These are phyloP conservation scores for Leccinum subrobustum DNA, from an alignment of 1,284 basidiomycete species.

Conservation along the genomic window DNA sequence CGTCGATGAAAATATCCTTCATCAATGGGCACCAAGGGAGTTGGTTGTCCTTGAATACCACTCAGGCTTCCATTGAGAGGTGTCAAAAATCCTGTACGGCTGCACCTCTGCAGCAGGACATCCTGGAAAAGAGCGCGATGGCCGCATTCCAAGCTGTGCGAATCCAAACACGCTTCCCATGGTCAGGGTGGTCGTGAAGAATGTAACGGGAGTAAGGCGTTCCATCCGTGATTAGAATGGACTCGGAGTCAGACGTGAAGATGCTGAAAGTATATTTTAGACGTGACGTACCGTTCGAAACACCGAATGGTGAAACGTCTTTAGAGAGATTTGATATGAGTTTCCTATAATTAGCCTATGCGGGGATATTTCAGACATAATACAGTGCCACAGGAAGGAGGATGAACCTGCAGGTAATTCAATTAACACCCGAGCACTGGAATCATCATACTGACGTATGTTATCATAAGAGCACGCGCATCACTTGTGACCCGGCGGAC, in stretches of 20 bases:
- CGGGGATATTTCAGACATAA: constrained; percentile 8
- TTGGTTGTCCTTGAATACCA: neutral
- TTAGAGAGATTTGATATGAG: neutral
- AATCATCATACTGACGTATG: neutral
- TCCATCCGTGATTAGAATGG: constrained; percentile 8
- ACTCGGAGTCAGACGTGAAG: neutral
- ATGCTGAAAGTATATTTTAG: neutral
- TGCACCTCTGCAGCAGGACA: constrained; percentile 4
- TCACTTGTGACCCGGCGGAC: neutral
- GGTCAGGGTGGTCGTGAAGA: constrained; percentile 14
- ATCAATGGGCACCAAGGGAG: constrained; percentile 3
- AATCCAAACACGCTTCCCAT: constrained; percentile 11
- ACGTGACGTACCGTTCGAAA: neutral
- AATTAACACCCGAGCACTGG: constrained; percentile 1
- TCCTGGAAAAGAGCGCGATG: constrained; percentile 3
- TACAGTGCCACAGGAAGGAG: constrained; percentile 4
- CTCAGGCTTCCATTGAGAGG: neutral
- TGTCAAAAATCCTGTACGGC: neutral
- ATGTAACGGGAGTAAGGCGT: constrained; percentile 2
- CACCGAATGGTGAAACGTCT: neutral
- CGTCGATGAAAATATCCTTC: constrained; percentile 8
- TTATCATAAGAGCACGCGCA: neutral
- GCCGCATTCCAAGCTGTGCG: constrained; percentile 1
- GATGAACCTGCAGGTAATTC: neutral
- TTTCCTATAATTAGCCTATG: neutral